Base-by-base conservation (phyloP, 306 rosid species). In the Cucumis hystrix region DNA sequence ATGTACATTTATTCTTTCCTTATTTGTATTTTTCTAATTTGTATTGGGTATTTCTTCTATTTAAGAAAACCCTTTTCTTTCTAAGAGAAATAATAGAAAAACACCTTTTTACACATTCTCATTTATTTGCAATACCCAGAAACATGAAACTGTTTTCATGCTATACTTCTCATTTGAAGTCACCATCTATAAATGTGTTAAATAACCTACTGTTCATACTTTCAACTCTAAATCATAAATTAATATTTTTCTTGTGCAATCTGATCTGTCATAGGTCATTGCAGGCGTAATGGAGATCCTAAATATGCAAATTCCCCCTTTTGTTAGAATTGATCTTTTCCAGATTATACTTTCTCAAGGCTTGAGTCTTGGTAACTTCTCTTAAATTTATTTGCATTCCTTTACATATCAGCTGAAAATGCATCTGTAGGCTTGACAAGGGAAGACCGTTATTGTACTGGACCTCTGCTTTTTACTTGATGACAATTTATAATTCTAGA, bases 291-390 rank as follows among this genome's bases (percentile, higher is more conserved):
- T 95, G 96, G 91, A 89, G 77, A 80, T 77, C 65, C 97, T 95
- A 75, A 87, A 87, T 78, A 59, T 82, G 83, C 91, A 86, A 86
- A 95, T 95, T 87, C 91, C 96, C 83, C 97, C 97, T 35, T 92
- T 88, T 85, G 83, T 95, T 76, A 83, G 99, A 88, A 86, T 95
- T 64, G 99, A 95, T 91, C 90, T 89, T 84, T 89, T 95, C 84
- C 93, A 95, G 86, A 86, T 90, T 85, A 79, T 90, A 83, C 78
- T 95, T 59, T 81, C 86, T 82, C 96, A 89, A 78, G 87, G 87
- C 83, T 83, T 89, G 90, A 92, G 97, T 87, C 65, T 60, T 11
- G 99, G 97, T 95, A 91, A 87, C 43, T 74, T 17, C 57, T 52
- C 56, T 65, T 84, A 47, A 25, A 81, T 82, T 79, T 82, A 51